Percentiles rank a stretch among this genome's conserved stretches.
These are phyloP conservation scores for Pseudonitzschia multiseries DNA, from an alignment of 108 stramenopile genomes.

Conservation along the genomic window DNA sequence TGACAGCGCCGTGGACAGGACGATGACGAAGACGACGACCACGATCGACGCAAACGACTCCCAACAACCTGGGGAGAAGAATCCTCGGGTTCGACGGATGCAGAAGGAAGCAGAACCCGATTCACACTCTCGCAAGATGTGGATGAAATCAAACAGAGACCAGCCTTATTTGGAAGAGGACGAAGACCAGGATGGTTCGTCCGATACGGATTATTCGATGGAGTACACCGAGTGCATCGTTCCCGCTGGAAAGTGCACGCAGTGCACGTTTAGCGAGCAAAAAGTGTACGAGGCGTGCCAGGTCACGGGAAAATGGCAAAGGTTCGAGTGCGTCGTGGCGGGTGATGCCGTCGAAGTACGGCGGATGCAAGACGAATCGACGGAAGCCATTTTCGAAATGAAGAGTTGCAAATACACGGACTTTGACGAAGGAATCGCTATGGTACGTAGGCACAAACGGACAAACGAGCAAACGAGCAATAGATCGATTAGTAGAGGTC, in stretches of 20 bases:
- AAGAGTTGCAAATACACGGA: slow-evolving; percentile 33
- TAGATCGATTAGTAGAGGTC: background rate
- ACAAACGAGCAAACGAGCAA: background rate
- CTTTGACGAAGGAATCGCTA: slow-evolving; percentile 22
- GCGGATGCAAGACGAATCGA: background rate
- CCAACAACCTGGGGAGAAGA: too few relatives aligned
- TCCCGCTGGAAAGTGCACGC: slow-evolving; percentile 15
- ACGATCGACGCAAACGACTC: background rate
- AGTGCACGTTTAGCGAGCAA: slow-evolving; percentile 27
- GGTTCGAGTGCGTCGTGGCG: slow-evolving; percentile 19
- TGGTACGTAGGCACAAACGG: slow-evolving; percentile 17
- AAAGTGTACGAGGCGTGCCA: slow-evolving; percentile 17
- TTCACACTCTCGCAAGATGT: too few relatives aligned
- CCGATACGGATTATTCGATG: background rate
- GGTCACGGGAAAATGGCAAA: slow-evolving; percentile 22
- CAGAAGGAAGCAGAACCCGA: too few relatives aligned
- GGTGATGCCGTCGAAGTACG: background rate
- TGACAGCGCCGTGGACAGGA: too few relatives aligned
- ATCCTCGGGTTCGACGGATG: too few relatives aligned
- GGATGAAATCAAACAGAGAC: background rate
- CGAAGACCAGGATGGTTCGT: background rate
- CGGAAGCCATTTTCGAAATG: background rate
- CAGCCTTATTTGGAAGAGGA: background rate
- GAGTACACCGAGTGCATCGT: background rate
- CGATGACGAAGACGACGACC: too few relatives aligned